phyloP scores from a whole-genome alignment of 1,139 yeast species.

The Geotrichum candidum region DNA sequence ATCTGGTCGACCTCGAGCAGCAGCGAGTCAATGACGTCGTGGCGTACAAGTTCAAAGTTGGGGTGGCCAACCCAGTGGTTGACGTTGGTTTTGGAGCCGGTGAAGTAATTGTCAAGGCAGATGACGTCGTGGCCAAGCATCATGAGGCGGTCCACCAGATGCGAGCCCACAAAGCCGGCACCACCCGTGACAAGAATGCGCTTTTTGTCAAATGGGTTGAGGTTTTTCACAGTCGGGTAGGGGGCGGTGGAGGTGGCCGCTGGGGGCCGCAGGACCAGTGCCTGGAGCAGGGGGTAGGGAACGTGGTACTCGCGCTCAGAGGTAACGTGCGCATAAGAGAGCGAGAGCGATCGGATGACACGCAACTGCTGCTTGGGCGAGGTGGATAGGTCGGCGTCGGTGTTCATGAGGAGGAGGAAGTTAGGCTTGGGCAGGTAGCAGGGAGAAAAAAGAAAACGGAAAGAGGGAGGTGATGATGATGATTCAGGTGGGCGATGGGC shows the following conservation, averaged over 20 bases:
- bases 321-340: no score
- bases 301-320: no score
- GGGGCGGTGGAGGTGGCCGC: neutral
- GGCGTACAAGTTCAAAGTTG: slow-evolving; percentile 27
- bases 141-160: slow-evolving; percentile 26
- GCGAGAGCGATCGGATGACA: no score
- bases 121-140: slow-evolving; percentile 26
- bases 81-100: slow-evolving; percentile 27
- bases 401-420: no score
- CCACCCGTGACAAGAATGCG: slow-evolving; percentile 27
- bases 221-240: slow-evolving; percentile 21
- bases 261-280: no score
- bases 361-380: no score
- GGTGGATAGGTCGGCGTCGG: no score
- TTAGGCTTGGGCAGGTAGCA: no score
- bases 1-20: slow-evolving; percentile 28
- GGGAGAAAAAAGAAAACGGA: no score
- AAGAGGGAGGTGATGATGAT: no score
- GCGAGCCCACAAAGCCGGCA: slow-evolving; percentile 29
- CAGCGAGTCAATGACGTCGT: slow-evolving; percentile 27
- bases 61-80: slow-evolving; percentile 29
- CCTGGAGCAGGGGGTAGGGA: no score
- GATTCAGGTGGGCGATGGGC: no score
- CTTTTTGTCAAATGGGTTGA: slow-evolving; percentile 25
- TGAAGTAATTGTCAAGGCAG: slow-evolving; percentile 27